phyloP scores from a whole-genome alignment of 176 grass and related monocot genomes.

The Carex scoparia region DNA sequence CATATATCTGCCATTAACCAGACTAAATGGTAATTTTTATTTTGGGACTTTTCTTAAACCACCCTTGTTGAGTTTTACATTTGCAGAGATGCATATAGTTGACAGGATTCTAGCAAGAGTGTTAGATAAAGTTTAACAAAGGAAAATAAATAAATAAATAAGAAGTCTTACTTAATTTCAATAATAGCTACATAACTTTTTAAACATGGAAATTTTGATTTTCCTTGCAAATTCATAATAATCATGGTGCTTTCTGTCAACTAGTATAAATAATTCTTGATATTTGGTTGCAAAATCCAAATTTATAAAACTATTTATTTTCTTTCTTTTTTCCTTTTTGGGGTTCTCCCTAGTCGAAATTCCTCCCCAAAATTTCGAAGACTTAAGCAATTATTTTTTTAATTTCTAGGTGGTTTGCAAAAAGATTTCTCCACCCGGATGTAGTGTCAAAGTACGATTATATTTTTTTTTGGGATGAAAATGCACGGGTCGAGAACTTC shows the following conservation, averaged over 20 bases:
- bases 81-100: neutral
- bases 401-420: conserved; percentile 84
- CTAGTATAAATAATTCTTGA: neutral
- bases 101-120: neutral
- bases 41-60: neutral
- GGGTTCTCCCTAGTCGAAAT: neutral
- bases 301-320: neutral
- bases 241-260: neutral
- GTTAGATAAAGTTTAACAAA: neutral
- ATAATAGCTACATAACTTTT: neutral
- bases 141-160: neutral
- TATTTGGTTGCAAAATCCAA: neutral
- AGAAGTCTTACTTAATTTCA: neutral
- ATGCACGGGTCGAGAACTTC: conserved; percentile 74
- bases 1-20: conserved; percentile 81
- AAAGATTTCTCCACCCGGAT: conserved; percentile 86
- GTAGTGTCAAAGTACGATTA: conserved; percentile 74
- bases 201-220: neutral
- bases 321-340: neutral
- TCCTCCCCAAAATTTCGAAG: neutral
- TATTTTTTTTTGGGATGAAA: conserved; percentile 94
- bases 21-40: conserved; percentile 68
- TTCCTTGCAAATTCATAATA: neutral
- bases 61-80: neutral
- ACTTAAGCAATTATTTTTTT: neutral